These are phyloP conservation scores for Blastobotrys buckinghamii DNA, from an alignment of 1,139 yeast genomes.

Conservation along the genomic window DNA sequence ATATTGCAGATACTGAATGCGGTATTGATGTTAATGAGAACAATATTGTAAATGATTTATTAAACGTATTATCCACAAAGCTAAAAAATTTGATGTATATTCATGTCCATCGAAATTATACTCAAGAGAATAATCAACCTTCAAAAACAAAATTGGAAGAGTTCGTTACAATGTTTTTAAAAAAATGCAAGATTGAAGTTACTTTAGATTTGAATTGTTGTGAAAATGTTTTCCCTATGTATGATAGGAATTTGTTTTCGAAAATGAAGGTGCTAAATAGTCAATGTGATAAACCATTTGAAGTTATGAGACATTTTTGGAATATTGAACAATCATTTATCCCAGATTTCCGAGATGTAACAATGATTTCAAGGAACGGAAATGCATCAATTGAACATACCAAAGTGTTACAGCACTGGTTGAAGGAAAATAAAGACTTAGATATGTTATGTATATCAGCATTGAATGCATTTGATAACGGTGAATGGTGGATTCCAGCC, in stretches of 20 bases:
- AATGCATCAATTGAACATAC: neutral
- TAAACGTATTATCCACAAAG: neutral
- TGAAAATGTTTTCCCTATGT: neutral
- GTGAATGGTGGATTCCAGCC: slow-evolving; percentile 5
- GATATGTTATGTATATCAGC: slow-evolving; percentile 4
- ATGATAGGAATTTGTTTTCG: neutral
- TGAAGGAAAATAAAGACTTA: neutral
- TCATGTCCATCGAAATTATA: neutral
- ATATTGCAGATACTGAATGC: neutral
- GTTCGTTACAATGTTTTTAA: neutral
- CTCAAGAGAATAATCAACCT: neutral
- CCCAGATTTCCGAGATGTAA: neutral
- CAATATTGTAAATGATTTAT: slow-evolving; percentile 1
- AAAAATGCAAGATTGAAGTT: neutral
- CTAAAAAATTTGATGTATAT: neutral
- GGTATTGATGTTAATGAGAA: neutral
- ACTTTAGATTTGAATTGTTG: neutral
- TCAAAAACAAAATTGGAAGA: neutral
- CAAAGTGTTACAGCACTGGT: neutral
- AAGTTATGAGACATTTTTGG: neutral
- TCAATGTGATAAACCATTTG: neutral
- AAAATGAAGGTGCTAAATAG: neutral
- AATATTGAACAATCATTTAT: neutral
- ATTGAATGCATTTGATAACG: slow-evolving; percentile 2
- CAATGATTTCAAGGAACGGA: neutral